These are phyloP conservation scores for Aspergillus ibericus DNA, from an alignment of 2,329 filamentous ascomycete species.

Conservation along the genomic window DNA sequence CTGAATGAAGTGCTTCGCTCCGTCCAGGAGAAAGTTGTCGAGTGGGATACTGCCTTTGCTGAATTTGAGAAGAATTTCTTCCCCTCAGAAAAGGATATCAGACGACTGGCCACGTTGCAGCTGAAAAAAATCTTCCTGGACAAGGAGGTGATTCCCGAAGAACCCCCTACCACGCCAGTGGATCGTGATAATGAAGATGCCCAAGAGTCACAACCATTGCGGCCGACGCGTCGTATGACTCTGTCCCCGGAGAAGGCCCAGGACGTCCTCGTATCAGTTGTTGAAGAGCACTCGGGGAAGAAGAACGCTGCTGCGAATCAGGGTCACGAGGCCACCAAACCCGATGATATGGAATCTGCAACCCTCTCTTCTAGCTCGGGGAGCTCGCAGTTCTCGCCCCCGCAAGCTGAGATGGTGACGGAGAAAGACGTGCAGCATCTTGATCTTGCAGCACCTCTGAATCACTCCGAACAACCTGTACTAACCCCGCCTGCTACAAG, in stretches of 20 bases:
- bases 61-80: slow-evolving; percentile 93
- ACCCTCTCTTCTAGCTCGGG: slow-evolving; percentile 20
- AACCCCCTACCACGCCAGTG: slow-evolving; percentile 52
- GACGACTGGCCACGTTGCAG: slow-evolving; percentile 85
- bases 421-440: slow-evolving; percentile 61
- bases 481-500: slow-evolving; percentile 12
- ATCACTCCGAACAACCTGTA: slow-evolving; percentile 24
- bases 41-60: slow-evolving; percentile 87
- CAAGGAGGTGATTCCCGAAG: slow-evolving; percentile 73
- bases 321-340: slow-evolving; percentile 14
- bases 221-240: slow-evolving; percentile 42
- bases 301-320: slow-evolving; percentile 26
- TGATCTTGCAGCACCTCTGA: slow-evolving; percentile 55
- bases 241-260: slow-evolving; percentile 64
- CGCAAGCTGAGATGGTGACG: slow-evolving; percentile 31
- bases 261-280: slow-evolving; percentile 63
- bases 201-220: slow-evolving; percentile 32
- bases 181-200: slow-evolving; percentile 33
- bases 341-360: slow-evolving; percentile 24
- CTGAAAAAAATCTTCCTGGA: slow-evolving; percentile 94
- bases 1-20: slow-evolving; percentile 84
- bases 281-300: slow-evolving; percentile 60
- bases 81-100: slow-evolving; percentile 91
- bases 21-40: slow-evolving; percentile 87
- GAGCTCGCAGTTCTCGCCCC: slow-evolving; percentile 18